Percentiles rank a stretch among this genome's conserved stretches.
These are phyloP conservation scores for Theobroma cacao DNA, from an alignment of 345 rosid species.

Conservation along the genomic window DNA sequence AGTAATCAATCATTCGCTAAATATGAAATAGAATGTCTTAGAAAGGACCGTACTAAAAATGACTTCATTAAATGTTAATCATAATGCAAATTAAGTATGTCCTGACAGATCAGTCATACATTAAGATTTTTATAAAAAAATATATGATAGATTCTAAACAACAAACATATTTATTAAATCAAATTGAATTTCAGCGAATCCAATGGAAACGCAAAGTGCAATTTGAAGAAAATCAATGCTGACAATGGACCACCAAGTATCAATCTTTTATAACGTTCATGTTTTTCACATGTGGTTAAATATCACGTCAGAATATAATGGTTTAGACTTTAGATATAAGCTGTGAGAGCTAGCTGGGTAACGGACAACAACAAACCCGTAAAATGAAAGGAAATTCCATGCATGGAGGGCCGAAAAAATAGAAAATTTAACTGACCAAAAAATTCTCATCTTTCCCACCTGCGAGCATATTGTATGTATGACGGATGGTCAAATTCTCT, in stretches of 20 bases:
- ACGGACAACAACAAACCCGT: no score
- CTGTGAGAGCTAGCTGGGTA: neutral
- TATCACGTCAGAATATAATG: neutral
- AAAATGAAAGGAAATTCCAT: neutral
- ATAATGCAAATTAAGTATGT: no score
- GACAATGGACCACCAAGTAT: neutral
- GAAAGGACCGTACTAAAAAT: no score
- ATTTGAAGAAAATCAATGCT: neutral
- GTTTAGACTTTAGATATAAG: neutral
- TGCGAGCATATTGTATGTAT: neutral
- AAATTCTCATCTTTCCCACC: no score
- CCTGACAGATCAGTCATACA: no score
- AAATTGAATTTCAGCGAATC: neutral
- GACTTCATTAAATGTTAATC: no score
- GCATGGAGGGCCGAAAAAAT: neutral
- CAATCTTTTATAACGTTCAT: neutral
- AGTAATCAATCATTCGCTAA: no score
- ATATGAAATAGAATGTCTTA: no score
- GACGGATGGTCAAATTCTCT: neutral
- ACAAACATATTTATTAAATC: neutral
- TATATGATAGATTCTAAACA: no score
- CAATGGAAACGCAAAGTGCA: neutral
- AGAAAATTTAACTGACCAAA: neutral
- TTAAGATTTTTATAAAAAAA: no score
- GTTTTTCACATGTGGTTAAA: neutral